Percentiles rank a stretch among this genome's conserved stretches.
These are phyloP conservation scores for Plasmodium gaboni DNA, from an alignment of 169 alveolate species.

Conservation along the genomic window DNA sequence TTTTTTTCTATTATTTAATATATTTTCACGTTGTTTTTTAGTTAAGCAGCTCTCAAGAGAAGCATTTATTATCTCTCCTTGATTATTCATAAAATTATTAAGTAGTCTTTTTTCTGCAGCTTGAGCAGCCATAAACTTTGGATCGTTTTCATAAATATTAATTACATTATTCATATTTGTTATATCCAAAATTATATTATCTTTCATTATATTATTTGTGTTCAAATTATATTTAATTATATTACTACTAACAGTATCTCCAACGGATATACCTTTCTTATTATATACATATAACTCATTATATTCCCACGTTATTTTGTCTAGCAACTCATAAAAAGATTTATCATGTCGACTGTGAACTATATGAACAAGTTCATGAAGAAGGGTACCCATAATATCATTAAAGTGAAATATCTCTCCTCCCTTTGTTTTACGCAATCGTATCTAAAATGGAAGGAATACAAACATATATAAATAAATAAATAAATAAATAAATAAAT, in stretches of 20 bases:
- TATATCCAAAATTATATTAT: no score
- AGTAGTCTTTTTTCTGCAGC: constrained; percentile 72
- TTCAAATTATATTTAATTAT: not conserved
- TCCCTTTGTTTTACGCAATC: constrained; percentile 47
- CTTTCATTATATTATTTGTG: no score
- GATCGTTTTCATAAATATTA: constrained; percentile 6
- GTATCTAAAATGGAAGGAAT: constrained; percentile 7
- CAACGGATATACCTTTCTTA: not conserved
- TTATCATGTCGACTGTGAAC: constrained; percentile 46
- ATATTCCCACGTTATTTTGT: constrained; percentile 49
- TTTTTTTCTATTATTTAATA: constrained; percentile 59
- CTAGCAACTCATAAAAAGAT: constrained; percentile 49
- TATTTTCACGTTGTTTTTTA: constrained; percentile 33
- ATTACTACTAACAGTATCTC: constrained; percentile 3
- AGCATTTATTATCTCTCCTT: constrained; percentile 48
- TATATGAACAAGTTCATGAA: constrained; percentile 68
- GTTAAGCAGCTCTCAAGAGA: constrained; percentile 74
- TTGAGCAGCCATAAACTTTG: constrained; percentile 69
- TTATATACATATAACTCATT: constrained; percentile 42
- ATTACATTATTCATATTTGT: not conserved
- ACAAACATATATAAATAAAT: not conserved
- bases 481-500: not conserved
- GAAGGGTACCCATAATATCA: constrained; percentile 54
- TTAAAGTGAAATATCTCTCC: constrained; percentile 55
- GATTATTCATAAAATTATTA: constrained; percentile 55